Evolutionary conservation across 1,284 basidiomycete species (phyloP).

Genomic region (Ceratobasidium sp.): DNA sequence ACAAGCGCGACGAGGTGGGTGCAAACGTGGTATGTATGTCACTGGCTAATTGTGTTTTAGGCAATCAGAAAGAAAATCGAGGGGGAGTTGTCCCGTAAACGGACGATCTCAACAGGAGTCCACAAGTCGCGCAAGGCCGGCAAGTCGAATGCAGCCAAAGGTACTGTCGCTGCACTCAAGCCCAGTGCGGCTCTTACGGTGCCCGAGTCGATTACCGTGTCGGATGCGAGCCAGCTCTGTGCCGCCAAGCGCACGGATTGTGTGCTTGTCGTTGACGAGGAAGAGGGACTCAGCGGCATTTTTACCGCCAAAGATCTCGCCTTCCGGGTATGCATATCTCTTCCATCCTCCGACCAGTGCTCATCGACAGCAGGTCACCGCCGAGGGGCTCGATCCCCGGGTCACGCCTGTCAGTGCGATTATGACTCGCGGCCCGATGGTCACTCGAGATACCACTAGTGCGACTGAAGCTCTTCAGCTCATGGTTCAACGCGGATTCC

Average conservation of each 20-base stretch:
- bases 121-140: conserved; percentile 53
- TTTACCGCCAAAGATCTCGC: conserved; percentile 99
- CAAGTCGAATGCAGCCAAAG: conserved; percentile 72
- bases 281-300: conserved; percentile 97
- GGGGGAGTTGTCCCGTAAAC: conserved; percentile 90
- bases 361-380: conserved; percentile 75
- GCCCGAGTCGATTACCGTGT: conserved; percentile 94
- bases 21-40: conserved; percentile 28
- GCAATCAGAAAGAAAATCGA: conserved; percentile 99
- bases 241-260: conserved; percentile 99
- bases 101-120: conserved; percentile 78
- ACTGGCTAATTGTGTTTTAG: conserved; percentile 57
- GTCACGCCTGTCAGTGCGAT: conserved; percentile 91
- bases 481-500: conserved; percentile 97
- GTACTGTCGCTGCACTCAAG: conserved; percentile 95
- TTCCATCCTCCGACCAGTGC: neutral
- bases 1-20: conserved; percentile 88
- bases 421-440: conserved; percentile 99
- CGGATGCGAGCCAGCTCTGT: conserved; percentile 97
- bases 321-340: conserved; percentile 76
- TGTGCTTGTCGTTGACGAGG: conserved; percentile 99
- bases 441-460: conserved; percentile 97
- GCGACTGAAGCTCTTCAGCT: conserved; percentile 98
- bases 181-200: conserved; percentile 97
- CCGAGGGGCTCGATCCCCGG: conserved; percentile 94